Conservation (phyloP, 768 basidiomycete genomes). For the Mycena albidolilacea region DNA sequence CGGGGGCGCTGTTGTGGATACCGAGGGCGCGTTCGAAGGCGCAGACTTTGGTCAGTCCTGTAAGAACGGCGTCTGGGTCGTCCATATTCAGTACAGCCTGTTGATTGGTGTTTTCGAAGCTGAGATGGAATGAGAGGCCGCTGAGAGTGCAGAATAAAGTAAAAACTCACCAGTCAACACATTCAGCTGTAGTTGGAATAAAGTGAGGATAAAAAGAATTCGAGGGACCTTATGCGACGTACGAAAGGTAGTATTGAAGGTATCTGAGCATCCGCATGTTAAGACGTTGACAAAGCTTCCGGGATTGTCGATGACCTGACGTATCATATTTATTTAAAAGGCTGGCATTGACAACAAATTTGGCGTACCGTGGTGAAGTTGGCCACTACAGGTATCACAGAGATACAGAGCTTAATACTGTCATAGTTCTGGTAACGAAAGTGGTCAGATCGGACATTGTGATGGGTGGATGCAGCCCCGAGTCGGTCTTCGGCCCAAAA, state of each 20-base stretch:
- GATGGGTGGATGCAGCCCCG: background rate
- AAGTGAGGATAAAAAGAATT: conserved; percentile 51
- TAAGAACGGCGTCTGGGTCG: conserved; percentile 63
- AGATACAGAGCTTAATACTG: conserved; percentile 69
- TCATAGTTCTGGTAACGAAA: conserved; percentile 57
- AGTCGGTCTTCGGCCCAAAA: background rate
- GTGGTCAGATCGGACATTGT: background rate
- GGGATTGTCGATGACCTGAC: conserved; percentile 74
- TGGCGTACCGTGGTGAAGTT: conserved; percentile 67
- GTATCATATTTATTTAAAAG: background rate
- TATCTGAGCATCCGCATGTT: conserved; percentile 68
- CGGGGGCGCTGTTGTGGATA: conserved; percentile 51
- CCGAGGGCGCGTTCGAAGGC: conserved; percentile 67
- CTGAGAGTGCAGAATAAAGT: background rate
- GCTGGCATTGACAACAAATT: background rate
- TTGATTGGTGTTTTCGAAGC: conserved; percentile 73
- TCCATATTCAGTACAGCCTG: conserved; percentile 62
- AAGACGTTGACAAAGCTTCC: conserved; percentile 41
- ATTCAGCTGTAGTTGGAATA: conserved; percentile 61
- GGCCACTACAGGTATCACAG: conserved; percentile 69
- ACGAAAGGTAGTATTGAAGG: conserved; percentile 55
- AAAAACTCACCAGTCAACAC: conserved; percentile 71
- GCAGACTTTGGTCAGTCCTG: conserved; percentile 68
- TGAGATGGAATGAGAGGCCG: conserved; percentile 40
- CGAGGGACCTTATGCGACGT: conserved; percentile 23